A percentile compares a stretch with the other conserved stretches of the same genome.
Conservation (phyloP, 495 filamentous ascomycete species). For the Gamarada debralockiae region DNA sequence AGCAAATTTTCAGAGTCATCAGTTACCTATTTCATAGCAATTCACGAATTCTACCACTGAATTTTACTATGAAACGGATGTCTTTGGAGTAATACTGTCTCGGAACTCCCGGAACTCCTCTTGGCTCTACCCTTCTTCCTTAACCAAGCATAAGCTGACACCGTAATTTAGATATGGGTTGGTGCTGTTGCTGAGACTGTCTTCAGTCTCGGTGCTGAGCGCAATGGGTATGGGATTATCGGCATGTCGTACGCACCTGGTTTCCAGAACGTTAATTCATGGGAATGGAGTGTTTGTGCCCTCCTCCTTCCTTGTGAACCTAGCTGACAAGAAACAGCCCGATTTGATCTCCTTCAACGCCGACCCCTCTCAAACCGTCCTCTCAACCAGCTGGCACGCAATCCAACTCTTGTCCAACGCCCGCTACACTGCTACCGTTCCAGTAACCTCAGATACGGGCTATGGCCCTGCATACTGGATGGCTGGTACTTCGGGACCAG, state of each 20-base stretch:
- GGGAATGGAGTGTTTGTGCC: conserved; percentile 35
- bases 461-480: conserved; percentile 29
- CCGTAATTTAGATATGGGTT: too few species aligned
- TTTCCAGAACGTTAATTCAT: conserved; percentile 39
- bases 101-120: too few species aligned
- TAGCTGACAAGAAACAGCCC: conserved; percentile 5
- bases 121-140: too few species aligned
- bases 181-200: conserved; percentile 50
- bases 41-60: too few species aligned
- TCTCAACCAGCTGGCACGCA: conserved; percentile 22
- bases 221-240: conserved; percentile 48
- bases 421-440: conserved; percentile 22
- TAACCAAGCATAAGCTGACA: too few species aligned
- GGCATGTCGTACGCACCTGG: conserved; percentile 45
- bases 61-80: too few species aligned
- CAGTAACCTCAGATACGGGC: conserved; percentile 17
- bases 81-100: too few species aligned
- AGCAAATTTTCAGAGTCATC: too few species aligned
- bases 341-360: conserved; percentile 23
- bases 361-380: conserved; percentile 16
- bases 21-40: conserved; percentile 14
- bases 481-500: conserved; percentile 23
- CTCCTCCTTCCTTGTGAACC: neutral
- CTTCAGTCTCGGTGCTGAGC: conserved; percentile 52
- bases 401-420: conserved; percentile 25